Evolutionary conservation across 1,139 yeast genomes (phyloP).

Genomic region (Sugiyamaella castrensis): DNA sequence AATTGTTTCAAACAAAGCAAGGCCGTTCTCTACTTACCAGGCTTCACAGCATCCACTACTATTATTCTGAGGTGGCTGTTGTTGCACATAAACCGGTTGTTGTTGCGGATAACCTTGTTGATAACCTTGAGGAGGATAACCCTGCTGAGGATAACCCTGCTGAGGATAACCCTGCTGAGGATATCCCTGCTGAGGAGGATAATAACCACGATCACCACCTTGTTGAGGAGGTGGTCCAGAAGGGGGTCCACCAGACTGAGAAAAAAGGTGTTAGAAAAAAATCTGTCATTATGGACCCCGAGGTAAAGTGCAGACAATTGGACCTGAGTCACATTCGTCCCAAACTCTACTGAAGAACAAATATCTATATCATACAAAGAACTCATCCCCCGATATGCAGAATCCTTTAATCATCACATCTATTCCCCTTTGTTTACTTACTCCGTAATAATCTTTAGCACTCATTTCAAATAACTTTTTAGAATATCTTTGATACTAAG

Average conservation of each 20-base stretch:
- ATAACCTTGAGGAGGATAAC: conserved; percentile 7
- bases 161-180: conserved; percentile 20
- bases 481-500: too few relatives aligned
- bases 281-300: too few relatives aligned
- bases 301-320: too few relatives aligned
- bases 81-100: conserved; percentile 35
- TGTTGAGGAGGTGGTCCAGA: conserved; percentile 17
- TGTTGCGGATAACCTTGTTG: conserved; percentile 32
- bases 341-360: too few relatives aligned
- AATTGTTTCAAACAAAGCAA: too few relatives aligned
- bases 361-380: too few relatives aligned
- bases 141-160: too few relatives aligned
- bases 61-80: conserved; percentile 26
- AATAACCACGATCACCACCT: conserved; percentile 26
- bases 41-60: conserved; percentile 29
- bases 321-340: too few relatives aligned
- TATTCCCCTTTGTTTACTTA: conserved; percentile 13
- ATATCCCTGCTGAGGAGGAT: conserved; percentile 17
- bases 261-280: too few relatives aligned
- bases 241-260: conserved; percentile 3
- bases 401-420: too few relatives aligned
- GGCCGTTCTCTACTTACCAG: conserved; percentile 20
- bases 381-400: too few relatives aligned
- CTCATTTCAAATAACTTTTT: conserved; percentile 21
- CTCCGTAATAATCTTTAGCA: conserved; percentile 28